Percentiles rank a stretch among this genome's conserved stretches.
Evolutionary conservation across 129 eudicot genomes (phyloP).

Genomic region (Ambrosia trifida): DNA sequence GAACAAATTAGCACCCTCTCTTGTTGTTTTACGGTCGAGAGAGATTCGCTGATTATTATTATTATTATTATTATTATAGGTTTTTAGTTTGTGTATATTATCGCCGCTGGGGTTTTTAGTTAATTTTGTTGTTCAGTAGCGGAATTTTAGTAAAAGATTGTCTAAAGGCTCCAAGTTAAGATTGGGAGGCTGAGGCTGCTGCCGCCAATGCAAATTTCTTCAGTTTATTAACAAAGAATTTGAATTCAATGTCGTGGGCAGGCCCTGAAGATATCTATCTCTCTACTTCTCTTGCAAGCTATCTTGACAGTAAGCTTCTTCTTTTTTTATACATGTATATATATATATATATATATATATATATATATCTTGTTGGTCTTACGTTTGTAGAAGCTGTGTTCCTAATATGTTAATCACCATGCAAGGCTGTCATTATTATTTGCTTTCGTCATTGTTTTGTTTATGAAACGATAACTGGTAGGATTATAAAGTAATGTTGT

Average conservation of each 20-base stretch:
- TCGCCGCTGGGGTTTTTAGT: conserved; percentile 20
- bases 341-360: no score
- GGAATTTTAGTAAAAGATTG: no score
- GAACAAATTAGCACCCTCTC: conserved; percentile 1
- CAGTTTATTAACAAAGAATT: conserved; percentile 6
- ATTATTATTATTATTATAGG: no score
- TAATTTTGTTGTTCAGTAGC: background rate
- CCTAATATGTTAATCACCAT: background rate
- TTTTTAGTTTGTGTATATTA: background rate
- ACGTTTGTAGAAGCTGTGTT: background rate
- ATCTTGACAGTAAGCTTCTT: conserved; percentile 76
- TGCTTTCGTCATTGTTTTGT: no score
- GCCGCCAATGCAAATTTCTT: conserved; percentile 57
- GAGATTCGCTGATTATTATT: conserved; percentile 8
- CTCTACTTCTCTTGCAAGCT: conserved; percentile 94
- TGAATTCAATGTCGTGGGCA: conserved; percentile 85
- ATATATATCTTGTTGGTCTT: background rate
- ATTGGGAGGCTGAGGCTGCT: conserved; percentile 40
- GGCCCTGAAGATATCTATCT: conserved; percentile 86
- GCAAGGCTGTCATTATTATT: background rate
- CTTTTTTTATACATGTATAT: no score
- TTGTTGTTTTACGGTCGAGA: conserved; percentile 8
- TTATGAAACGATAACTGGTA: no score
- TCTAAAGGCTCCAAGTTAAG: background rate
- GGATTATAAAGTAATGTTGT: no score